Conservation (phyloP, 352 stramenopile genomes). For the Blastocystis sp. region DNA sequence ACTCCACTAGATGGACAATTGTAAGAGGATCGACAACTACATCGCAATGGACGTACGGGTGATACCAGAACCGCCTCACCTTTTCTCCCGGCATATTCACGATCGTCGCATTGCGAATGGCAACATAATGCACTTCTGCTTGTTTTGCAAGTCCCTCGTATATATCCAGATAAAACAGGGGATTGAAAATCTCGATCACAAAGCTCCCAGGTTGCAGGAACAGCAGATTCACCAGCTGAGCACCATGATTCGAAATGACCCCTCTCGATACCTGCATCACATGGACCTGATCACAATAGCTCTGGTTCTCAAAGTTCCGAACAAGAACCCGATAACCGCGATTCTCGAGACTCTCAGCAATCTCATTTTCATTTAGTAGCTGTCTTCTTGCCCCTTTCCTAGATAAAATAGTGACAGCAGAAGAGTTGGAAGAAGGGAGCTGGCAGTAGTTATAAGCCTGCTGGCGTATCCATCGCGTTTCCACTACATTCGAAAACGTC, state of each 20-base stretch:
- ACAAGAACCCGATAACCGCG: background rate
- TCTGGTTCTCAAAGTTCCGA: background rate
- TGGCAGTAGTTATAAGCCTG: background rate
- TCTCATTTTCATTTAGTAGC: background rate
- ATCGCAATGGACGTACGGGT: background rate
- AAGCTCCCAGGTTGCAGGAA: background rate
- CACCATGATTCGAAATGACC: background rate
- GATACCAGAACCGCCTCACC: background rate
- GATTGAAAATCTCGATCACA: constrained; percentile 6
- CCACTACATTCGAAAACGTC: background rate
- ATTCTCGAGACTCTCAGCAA: background rate
- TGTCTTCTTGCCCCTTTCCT: background rate
- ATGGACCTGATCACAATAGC: background rate
- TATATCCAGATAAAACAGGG: background rate
- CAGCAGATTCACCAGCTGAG: background rate
- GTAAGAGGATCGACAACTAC: background rate
- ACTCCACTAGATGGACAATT: background rate
- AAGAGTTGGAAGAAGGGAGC: background rate
- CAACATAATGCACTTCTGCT: background rate
- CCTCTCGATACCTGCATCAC: background rate
- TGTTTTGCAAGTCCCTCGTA: background rate
- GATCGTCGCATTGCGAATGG: background rate
- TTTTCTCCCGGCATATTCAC: background rate
- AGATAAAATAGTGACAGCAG: background rate
- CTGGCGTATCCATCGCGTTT: background rate